A percentile compares a stretch with the other conserved stretches of the same genome.
Conservation (phyloP, 2,329 filamentous ascomycete genomes). For the Penicillium sp. region DNA sequence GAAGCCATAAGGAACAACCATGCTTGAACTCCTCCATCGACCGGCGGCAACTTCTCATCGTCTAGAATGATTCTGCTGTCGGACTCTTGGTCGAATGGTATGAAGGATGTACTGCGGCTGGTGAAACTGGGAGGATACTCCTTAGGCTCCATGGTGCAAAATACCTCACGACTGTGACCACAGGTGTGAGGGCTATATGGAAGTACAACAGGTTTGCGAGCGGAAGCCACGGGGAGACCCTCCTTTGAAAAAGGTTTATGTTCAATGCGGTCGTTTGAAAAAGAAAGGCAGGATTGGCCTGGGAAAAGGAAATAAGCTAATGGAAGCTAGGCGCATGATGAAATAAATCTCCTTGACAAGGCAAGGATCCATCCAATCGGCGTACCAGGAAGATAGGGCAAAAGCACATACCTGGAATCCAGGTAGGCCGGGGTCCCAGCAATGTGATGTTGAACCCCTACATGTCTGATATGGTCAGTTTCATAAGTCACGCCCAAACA, state of each 20-base stretch:
- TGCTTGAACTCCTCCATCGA: conserved; percentile 19
- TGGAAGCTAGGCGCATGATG: conserved; percentile 12
- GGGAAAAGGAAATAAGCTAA: conserved; percentile 2
- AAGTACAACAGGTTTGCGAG: neutral
- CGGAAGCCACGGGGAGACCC: neutral
- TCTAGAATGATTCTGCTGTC: neutral
- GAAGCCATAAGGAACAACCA: conserved; percentile 22
- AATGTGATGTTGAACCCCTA: conserved; percentile 15
- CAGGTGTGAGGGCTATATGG: neutral
- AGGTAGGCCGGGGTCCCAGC: conserved; percentile 2
- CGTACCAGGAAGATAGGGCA: neutral
- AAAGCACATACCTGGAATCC: conserved; percentile 12
- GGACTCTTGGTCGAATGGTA: conserved; percentile 5
- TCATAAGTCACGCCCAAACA: neutral
- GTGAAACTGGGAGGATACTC: conserved; percentile 8
- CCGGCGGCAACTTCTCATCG: conserved; percentile 8
- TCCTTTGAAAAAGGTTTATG: conserved; percentile 1
- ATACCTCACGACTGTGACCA: neutral
- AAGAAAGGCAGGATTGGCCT: neutral
- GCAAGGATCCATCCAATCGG: neutral
- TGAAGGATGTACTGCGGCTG: conserved; percentile 2
- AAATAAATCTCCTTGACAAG: conserved; percentile 5
- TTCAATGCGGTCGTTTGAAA: neutral
- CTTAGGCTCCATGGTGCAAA: conserved; percentile 2
- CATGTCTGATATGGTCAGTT: conserved; percentile 1